Evolutionary conservation across 1,284 basidiomycete species (phyloP).

Genomic region (Pseudozyma sp.): DNA sequence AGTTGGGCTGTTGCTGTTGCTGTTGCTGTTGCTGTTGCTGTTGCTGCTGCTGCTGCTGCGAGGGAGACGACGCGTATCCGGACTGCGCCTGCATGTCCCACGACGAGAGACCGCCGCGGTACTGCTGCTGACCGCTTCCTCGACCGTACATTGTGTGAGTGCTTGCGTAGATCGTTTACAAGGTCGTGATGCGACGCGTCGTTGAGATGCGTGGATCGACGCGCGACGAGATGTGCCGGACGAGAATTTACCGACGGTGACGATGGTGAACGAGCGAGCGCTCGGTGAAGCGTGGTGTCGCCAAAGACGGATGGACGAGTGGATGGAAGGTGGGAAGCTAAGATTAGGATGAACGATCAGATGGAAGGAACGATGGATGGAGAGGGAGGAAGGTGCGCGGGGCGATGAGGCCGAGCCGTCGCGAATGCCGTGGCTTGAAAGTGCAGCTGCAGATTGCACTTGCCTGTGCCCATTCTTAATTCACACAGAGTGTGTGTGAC

Average conservation of each 20-base stretch:
- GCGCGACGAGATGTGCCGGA: constrained; percentile 11
- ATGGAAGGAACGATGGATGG: too few species aligned
- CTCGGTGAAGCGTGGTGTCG: constrained; percentile 3
- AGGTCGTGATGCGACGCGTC: constrained; percentile 7
- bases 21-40: constrained; percentile 43
- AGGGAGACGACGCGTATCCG: constrained; percentile 32
- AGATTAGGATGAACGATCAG: too few species aligned
- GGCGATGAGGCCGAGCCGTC: too few species aligned
- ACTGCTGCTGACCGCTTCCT: constrained; percentile 41
- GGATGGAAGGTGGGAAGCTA: neutral
- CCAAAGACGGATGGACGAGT: neutral
- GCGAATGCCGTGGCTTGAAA: too few species aligned
- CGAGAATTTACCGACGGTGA: neutral
- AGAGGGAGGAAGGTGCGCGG: too few species aligned
- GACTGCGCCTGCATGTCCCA: constrained; percentile 44
- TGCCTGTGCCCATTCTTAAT: too few species aligned
- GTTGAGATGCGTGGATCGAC: neutral
- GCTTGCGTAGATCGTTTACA: neutral
- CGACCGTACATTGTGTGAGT: constrained; percentile 37
- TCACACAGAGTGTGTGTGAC: too few species aligned
- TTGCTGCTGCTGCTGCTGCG: constrained; percentile 43
- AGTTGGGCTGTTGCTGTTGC: constrained; percentile 34
- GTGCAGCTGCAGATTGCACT: too few species aligned
- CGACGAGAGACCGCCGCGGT: constrained; percentile 40
- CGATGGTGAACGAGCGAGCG: neutral